phyloP scores from a whole-genome alignment of 768 basidiomycete species.

The Calocybe cyanea region DNA sequence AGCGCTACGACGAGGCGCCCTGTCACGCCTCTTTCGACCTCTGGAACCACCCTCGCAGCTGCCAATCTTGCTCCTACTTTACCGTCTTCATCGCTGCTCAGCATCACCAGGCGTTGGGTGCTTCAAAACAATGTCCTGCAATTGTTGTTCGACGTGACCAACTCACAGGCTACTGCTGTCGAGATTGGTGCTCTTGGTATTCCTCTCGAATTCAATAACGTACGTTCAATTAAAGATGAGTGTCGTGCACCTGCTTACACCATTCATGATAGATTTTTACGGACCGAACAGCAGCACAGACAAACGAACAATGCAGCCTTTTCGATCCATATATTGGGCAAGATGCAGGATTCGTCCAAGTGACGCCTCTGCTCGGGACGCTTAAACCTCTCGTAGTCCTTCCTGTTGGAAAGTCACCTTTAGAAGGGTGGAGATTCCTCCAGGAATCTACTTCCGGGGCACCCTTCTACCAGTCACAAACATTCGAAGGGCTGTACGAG shows the following conservation, averaged over 20 bases:
- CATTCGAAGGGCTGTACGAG: conserved; percentile 56
- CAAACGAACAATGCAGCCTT: conserved; percentile 48
- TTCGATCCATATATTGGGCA: conserved; percentile 58
- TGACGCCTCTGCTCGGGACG: conserved; percentile 51
- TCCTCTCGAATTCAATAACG: conserved; percentile 56
- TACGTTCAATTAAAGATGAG: conserved; percentile 20
- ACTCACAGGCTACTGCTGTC: conserved; percentile 41
- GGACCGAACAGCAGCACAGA: conserved; percentile 45
- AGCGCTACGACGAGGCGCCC: conserved; percentile 37
- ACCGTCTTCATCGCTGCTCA: conserved; percentile 38
- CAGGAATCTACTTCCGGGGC: conserved; percentile 41
- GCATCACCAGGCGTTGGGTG: conserved; percentile 51
- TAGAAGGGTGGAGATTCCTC: conserved; percentile 59
- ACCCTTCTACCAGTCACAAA: conserved; percentile 55
- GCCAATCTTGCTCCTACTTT: conserved; percentile 48
- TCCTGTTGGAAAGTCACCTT: conserved; percentile 42
- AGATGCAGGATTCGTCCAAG: conserved; percentile 50
- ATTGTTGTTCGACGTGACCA: conserved; percentile 48
- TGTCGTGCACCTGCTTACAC: neutral
- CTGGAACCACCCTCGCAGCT: conserved; percentile 44
- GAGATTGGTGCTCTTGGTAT: conserved; percentile 53
- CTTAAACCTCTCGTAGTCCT: conserved; percentile 48
- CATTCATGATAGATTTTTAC: conserved; percentile 45
- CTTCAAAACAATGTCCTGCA: conserved; percentile 36
- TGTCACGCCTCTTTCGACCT: conserved; percentile 33